These are phyloP conservation scores for Zymoseptoria tritici DNA, from an alignment of 2,329 filamentous ascomycete genomes.

Conservation along the genomic window DNA sequence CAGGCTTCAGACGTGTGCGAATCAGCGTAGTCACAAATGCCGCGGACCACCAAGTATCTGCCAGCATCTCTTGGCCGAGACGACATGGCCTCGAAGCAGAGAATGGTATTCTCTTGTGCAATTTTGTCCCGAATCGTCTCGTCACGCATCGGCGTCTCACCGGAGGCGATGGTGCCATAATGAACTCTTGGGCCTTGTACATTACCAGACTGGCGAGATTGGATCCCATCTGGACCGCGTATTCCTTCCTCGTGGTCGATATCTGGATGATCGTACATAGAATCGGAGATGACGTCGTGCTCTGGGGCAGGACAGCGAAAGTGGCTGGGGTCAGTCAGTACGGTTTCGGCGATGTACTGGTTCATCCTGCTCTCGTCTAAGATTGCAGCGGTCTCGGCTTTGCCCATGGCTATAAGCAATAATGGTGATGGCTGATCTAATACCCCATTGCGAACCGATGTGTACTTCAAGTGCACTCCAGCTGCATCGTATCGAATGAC, in stretches of 20 bases:
- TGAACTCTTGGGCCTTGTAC: not conserved
- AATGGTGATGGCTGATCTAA: not conserved
- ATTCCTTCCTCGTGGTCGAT: not conserved
- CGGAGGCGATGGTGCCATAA: not conserved
- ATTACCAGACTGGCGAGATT: not conserved
- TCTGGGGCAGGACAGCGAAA: not conserved
- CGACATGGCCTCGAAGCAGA: not conserved
- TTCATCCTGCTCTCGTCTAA: not conserved
- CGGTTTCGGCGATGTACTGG: not conserved
- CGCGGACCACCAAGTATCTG: slow-evolving; percentile 10
- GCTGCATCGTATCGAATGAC: not conserved
- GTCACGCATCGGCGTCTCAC: not conserved
- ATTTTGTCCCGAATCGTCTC: not conserved
- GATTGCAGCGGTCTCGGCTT: not conserved
- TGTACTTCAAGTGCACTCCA: not conserved
- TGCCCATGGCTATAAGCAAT: not conserved
- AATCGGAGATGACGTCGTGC: not conserved
- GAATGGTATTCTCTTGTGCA: not conserved
- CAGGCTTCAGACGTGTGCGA: slow-evolving; percentile 17
- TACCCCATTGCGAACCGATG: not conserved
- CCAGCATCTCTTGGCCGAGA: not conserved
- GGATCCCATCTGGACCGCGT: not conserved
- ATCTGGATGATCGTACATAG: not conserved
- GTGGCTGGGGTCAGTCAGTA: not conserved
- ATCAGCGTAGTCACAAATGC: slow-evolving; percentile 18